Evolutionary conservation across 148 eudicot species (phyloP).

Genomic region (Selenicereus undatus): DNA sequence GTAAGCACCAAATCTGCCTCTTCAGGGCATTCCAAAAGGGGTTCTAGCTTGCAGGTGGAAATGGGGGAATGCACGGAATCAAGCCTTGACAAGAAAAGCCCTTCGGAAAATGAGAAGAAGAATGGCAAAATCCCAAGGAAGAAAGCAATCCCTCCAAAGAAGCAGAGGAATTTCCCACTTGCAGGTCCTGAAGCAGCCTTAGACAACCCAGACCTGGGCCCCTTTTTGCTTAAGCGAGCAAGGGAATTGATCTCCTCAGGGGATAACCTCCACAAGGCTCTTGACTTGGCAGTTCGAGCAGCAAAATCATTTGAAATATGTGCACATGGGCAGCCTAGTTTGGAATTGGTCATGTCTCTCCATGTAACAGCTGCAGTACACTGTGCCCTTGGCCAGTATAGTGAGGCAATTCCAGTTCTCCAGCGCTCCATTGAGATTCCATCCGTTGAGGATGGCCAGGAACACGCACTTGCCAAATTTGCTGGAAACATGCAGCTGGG

Average conservation of each 20-base stretch:
- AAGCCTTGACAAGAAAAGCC: not conserved
- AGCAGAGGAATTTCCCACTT: slow-evolving; percentile 35
- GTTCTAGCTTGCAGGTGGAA: not conserved
- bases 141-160: slow-evolving; percentile 42
- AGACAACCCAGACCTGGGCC: slow-evolving; percentile 91
- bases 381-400: slow-evolving; percentile 69
- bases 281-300: slow-evolving; percentile 74
- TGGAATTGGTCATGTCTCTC: slow-evolving; percentile 85
- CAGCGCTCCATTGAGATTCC: slow-evolving; percentile 75
- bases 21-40: not conserved
- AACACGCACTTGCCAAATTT: slow-evolving; percentile 91
- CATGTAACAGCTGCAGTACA: slow-evolving; percentile 89
- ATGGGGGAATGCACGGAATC: slow-evolving; percentile 37
- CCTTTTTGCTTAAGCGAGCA: slow-evolving; percentile 94
- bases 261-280: slow-evolving; percentile 82
- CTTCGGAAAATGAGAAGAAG: not conserved
- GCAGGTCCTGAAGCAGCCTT: slow-evolving; percentile 30
- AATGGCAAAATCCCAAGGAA: slow-evolving; percentile 41
- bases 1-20: slow-evolving; percentile 25
- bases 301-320: slow-evolving; percentile 82
- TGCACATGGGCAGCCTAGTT: slow-evolving; percentile 70
- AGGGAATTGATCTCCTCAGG: slow-evolving; percentile 84
- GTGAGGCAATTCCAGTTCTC: slow-evolving; percentile 75
- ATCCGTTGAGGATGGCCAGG: slow-evolving; percentile 59
- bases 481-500: slow-evolving; percentile 98